These are phyloP conservation scores for Corrigiola litoralis DNA, from an alignment of 179 eudicot genomes.

Conservation along the genomic window DNA sequence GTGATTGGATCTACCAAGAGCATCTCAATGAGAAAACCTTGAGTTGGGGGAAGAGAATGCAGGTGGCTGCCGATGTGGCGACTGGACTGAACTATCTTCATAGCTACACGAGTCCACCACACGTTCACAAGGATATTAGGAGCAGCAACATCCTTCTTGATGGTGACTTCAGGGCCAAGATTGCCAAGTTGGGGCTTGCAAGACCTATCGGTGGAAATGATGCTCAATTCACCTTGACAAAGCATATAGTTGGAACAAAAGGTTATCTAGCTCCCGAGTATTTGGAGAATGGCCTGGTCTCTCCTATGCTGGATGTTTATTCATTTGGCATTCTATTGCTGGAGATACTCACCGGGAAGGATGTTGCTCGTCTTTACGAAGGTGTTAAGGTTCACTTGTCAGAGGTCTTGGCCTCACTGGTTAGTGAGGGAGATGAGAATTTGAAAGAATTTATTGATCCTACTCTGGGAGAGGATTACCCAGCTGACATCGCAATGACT, in stretches of 20 bases:
- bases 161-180: constrained; percentile 39
- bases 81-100: constrained; percentile 51
- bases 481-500: constrained; percentile 26
- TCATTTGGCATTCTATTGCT: constrained; percentile 75
- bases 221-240: constrained; percentile 24
- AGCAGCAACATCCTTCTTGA: constrained; percentile 43
- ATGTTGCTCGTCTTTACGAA: constrained; percentile 32
- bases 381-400: constrained; percentile 27
- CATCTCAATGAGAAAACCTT: constrained; percentile 8
- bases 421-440: constrained; percentile 17
- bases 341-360: constrained; percentile 67
- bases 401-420: constrained; percentile 28
- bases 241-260: constrained; percentile 39
- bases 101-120: constrained; percentile 47
- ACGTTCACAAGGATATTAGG: constrained; percentile 45
- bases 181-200: constrained; percentile 48
- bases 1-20: constrained; percentile 44
- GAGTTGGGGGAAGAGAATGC: constrained; percentile 37
- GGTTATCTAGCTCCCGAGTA: constrained; percentile 75
- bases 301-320: constrained; percentile 75
- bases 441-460: constrained; percentile 32
- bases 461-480: constrained; percentile 30
- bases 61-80: constrained; percentile 42
- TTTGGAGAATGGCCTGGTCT: constrained; percentile 44
- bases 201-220: constrained; percentile 31